Evolutionary conservation across 2,329 filamentous ascomycete species (phyloP).

Genomic region (Bretziella fagacearum): DNA sequence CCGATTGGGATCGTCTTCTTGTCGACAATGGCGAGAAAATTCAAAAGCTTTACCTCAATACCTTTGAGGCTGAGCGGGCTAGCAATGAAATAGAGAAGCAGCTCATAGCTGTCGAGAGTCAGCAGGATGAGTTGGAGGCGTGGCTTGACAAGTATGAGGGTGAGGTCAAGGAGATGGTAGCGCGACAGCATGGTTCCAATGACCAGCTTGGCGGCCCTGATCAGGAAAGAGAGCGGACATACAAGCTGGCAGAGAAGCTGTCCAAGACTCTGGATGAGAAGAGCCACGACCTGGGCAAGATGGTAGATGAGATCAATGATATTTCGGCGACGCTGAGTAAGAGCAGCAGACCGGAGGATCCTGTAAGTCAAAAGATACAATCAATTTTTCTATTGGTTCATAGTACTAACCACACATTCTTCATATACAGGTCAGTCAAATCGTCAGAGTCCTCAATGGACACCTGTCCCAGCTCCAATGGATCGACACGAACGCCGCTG

Average conservation of each 20-base stretch:
- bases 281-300: slow-evolving; percentile 78
- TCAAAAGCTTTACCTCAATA: slow-evolving; percentile 77
- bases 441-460: slow-evolving; percentile 85
- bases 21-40: slow-evolving; percentile 94
- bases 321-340: slow-evolving; percentile 82
- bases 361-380: slow-evolving; percentile 38
- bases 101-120: slow-evolving; percentile 71
- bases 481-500: slow-evolving; percentile 73
- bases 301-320: slow-evolving; percentile 96
- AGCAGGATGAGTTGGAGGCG: slow-evolving; percentile 75
- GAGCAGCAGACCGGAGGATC: slow-evolving; percentile 73
- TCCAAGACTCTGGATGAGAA: slow-evolving; percentile 84
- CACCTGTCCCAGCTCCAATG: slow-evolving; percentile 84
- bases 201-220: slow-evolving; percentile 75
- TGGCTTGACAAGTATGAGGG: slow-evolving; percentile 85
- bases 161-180: slow-evolving; percentile 79
- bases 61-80: slow-evolving; percentile 83
- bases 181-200: slow-evolving; percentile 56
- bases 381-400: background rate
- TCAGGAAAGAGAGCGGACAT: slow-evolving; percentile 87
- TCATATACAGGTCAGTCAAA: slow-evolving; percentile 59
- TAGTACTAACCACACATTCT: slow-evolving; percentile 2
- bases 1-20: slow-evolving; percentile 77
- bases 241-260: slow-evolving; percentile 87
- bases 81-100: slow-evolving; percentile 90